Evolutionary conservation across 345 rosid species (phyloP).

Genomic region (Reutealis trisperma): DNA sequence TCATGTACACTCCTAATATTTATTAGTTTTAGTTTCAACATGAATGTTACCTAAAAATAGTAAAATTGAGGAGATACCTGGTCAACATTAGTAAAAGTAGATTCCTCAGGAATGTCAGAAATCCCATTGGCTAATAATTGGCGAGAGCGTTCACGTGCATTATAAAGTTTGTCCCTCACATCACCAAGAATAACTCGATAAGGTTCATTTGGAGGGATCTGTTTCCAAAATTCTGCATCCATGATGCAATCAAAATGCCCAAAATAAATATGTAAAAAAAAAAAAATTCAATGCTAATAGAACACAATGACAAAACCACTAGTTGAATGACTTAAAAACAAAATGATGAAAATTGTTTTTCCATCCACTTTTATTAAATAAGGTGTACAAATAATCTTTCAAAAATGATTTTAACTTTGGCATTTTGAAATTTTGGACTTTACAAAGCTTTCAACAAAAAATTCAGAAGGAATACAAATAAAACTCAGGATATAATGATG

Average conservation of each 20-base stretch:
- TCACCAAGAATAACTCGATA: conserved; percentile 93
- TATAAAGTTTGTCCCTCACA: conserved; percentile 88
- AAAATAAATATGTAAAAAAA: neutral
- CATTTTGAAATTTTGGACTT: neutral
- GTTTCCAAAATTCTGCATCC: conserved; percentile 86
- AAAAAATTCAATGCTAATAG: neutral
- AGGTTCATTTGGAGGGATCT: conserved; percentile 83
- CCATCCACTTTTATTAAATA: neutral
- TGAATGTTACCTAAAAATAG: too few species aligned
- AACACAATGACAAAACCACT: neutral
- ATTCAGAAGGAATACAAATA: too few species aligned
- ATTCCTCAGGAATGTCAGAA: conserved; percentile 85
- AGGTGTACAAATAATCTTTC: neutral
- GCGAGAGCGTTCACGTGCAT: conserved; percentile 91
- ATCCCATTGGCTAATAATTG: conserved; percentile 69
- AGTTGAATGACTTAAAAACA: neutral
- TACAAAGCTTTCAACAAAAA: neutral
- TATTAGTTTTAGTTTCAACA: neutral
- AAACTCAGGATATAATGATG: neutral
- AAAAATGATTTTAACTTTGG: neutral
- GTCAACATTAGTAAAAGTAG: conserved; percentile 69
- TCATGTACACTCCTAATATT: neutral
- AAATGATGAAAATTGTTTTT: neutral
- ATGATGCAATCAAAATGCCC: neutral
- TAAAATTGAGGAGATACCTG: conserved; percentile 43